Evolutionary conservation across 2,329 filamentous ascomycete species (phyloP).

Genomic region (Tetracladium maxilliforme): DNA sequence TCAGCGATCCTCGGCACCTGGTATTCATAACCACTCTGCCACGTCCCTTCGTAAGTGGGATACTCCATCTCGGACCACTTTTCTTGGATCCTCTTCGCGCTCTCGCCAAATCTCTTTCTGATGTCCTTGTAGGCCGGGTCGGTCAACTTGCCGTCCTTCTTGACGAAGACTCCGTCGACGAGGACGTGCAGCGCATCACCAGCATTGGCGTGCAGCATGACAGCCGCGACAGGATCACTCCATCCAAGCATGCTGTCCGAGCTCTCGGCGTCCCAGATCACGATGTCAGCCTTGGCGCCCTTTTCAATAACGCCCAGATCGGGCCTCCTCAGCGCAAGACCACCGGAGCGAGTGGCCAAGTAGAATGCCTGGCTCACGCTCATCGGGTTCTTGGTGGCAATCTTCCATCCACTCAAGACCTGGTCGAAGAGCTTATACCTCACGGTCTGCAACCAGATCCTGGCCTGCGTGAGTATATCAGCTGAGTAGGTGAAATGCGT

Average conservation of each 20-base stretch:
- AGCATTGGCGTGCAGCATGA: constrained; percentile 37
- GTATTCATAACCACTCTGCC: no score
- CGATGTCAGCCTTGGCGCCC: constrained; percentile 37
- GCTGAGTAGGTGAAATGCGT: constrained; percentile 35
- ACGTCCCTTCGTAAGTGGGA: no score
- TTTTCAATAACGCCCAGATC: constrained; percentile 32
- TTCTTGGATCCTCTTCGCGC: constrained; percentile 1
- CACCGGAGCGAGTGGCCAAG: constrained; percentile 36
- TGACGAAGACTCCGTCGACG: constrained; percentile 31
- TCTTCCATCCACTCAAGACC: constrained; percentile 21
- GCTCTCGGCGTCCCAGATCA: constrained; percentile 33
- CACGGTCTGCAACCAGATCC: constrained; percentile 34
- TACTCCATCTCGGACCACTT: no score
- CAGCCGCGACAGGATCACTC: constrained; percentile 37
- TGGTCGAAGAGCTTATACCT: constrained; percentile 22
- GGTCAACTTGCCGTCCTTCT: constrained; percentile 24
- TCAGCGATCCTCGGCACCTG: no score
- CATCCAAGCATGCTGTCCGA: constrained; percentile 37
- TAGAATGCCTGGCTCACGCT: constrained; percentile 37
- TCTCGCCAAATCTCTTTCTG: constrained; percentile 6
- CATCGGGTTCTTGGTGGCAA: constrained; percentile 34
- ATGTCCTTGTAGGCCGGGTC: constrained; percentile 8
- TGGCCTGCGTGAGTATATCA: constrained; percentile 34
- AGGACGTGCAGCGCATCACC: constrained; percentile 35
- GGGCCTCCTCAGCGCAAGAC: constrained; percentile 29